Evolutionary conservation across 805 yeast species (phyloP), one percentile per base, ranked within the genome.

Genomic region (Limtongia smithiae): DNA sequence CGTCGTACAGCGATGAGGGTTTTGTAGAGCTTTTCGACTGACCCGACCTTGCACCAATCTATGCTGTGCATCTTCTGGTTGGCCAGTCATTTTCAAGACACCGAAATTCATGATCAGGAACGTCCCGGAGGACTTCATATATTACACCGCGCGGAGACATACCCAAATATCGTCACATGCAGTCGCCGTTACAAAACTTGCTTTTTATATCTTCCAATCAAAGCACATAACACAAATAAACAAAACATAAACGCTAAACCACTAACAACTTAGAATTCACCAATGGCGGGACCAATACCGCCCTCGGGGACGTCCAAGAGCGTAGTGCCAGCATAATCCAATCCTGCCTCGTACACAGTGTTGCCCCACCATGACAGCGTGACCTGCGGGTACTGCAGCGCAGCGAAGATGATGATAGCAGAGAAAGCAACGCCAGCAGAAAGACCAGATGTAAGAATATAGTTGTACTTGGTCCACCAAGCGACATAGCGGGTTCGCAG

Each of bases 391-490:
- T 68, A 73, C 48, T 65, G 65, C 6, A 69, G 70, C 2, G 68
- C 62, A 59, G 80, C 69, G 59, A 81, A 81, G 11, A 82, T 74
- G 22, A 80, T 48, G 44, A 82, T 66, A 1, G 83, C 76, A 28
- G 82, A 74, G 53, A 79, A 71, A 0, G 85, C 85, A n/a, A 82
- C 74, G 1, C 85, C 85, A 5, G 82, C 76, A 36, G 82, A 82
- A n/a, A 83, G 66, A 2, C 80, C 88, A 25, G 84, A 80, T 18
- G 84, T 75, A 40, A 83, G 67, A 3, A 80, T 75, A 62, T 80
- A 81, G 63, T 81, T 81, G 64, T 82, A 82, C 64, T 81, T 81
- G 32, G 81, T 80, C 88, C 88, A 82, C 88, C 88, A 83, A 40
- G 71, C 68, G 40, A 75, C 68, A 67, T 77, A 80, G 51, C 71